Base-by-base conservation (phyloP, 768 basidiomycete genomes). In the Phylloporus rhodoxanthus region DNA sequence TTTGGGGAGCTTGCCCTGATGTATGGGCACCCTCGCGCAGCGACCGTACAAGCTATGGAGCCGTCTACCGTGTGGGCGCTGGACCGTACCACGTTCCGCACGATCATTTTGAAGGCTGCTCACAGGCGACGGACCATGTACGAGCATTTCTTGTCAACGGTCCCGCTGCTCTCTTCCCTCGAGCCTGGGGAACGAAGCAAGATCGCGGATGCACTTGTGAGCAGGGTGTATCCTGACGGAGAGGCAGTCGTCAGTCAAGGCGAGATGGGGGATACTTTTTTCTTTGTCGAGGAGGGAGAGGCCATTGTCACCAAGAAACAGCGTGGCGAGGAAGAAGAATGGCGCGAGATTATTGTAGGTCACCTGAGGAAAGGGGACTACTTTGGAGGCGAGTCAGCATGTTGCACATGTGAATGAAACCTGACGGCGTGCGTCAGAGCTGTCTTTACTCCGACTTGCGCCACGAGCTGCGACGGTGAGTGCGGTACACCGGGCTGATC, bases 401-500 rank as follows among this genome's bases (percentile, higher is more conserved):
- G 17, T 39, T 28, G 21, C 36, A 21, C 6, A 3, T 26, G 36
- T 4, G 34, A 19, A 26, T 42, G 26, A 20, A 38, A 13, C 32
- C 45, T 58, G 43, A 65, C 20, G 36, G 25, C 48, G 8, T 45
- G 52, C 32, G 45, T 33, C 69, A 98, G 95, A 99, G 68, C 75
- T 99, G 10, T 92, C 95, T 7, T 74, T 99, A 20, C 77, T 99
- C 48, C 85, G 87, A 51, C 77, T 85, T 11, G 88, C 86, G 36
- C 92, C 93, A 14, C 87, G 95, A 41, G 94, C 94, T 2, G 95
- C 95, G n/a, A 97, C 94, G 13, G 93, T 99, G 50, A 91, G 91
- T 56, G 92, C 92, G 4, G 68, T 85, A 14, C 66, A 71, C 43
- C 63, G 69, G 39, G 53, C 61, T 1, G 75, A 80, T 36, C 66